Base-by-base conservation (phyloP, 176 grass and related monocot species). In the Musa troglodytarum region DNA sequence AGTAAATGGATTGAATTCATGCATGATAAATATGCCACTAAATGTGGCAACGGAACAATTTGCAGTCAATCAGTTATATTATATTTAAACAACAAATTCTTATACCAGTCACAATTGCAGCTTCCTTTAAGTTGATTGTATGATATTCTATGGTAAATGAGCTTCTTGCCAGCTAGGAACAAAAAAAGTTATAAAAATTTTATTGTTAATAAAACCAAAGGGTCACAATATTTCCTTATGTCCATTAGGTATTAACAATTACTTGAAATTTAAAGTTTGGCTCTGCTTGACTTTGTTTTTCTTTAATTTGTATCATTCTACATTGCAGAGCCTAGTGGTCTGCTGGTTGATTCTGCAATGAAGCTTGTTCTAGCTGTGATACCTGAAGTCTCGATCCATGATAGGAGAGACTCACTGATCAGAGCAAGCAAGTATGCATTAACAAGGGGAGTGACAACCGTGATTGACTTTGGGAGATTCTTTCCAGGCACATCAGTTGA, bases 271-370 rank as follows among this genome's bases (percentile, higher is more conserved):
- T n/a, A 61, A 43, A 43, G 34, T 43, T 43, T 43, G 34, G 34
- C 2, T 24, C 10, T 65, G 26, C 26, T 43, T 29, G 26, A 43
- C 11, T 68, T 43, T 70, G 15, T 65, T 26, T 43, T 43, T 2
- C 22, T 70, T 70, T 51, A 70, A n/a, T 51, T 51, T 70, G 15
- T 51, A 51, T 16, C 49, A 50, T 25, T 50, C 17, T 70, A 50
- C 9, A 6, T 78, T 86, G 61, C 82, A 99, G 90, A 89, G 54
- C 95, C 88, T 78, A 83, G 81, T 77, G 90, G 90, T 80, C 78
- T 99, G 22, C 82, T 99, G 25, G 84, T 89, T 80, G 86, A 99
- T 83, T 86, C 90, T 83, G 88, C 95, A 66, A 93, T 89, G 88
- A 87, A 83, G 61, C 80, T 92, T 77, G 52, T 99, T 52, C 78